Percentiles rank a stretch among this genome's conserved stretches.
Evolutionary conservation across 345 rosid genomes (phyloP).

Genomic region (Anacardium occidentale): DNA sequence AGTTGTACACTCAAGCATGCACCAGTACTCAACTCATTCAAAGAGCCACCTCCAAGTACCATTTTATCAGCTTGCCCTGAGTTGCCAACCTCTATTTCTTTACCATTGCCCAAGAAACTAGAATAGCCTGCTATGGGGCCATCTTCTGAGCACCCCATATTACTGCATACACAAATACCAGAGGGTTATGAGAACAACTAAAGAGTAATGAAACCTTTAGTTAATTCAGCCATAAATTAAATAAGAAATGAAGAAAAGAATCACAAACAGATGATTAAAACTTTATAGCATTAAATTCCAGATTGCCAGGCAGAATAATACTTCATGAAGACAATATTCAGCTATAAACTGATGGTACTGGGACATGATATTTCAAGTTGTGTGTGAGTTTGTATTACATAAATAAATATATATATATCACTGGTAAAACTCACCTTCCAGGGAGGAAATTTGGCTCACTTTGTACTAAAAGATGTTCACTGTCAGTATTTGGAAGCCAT

Average conservation of each 20-base stretch:
- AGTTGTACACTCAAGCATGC: conserved; percentile 52
- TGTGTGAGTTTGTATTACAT: too few relatives aligned
- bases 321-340: not conserved
- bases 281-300: not conserved
- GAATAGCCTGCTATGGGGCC: conserved; percentile 51
- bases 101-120: conserved; percentile 48
- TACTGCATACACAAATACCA: conserved; percentile 38
- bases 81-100: conserved; percentile 53
- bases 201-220: not conserved
- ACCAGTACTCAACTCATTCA: conserved; percentile 45
- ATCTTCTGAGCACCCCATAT: conserved; percentile 48
- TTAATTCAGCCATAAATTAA: not conserved
- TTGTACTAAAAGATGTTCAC: conserved; percentile 52
- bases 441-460: conserved; percentile 56
- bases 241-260: not conserved
- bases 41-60: conserved; percentile 33
- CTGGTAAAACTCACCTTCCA: conserved; percentile 41
- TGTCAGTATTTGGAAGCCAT: conserved; percentile 69
- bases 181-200: not conserved
- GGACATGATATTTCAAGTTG: not conserved
- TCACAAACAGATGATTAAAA: not conserved
- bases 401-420: not conserved
- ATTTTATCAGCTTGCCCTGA: conserved; percentile 43
- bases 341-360: not conserved
- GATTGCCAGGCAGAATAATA: not conserved